Base-by-base conservation (phyloP, 345 rosid genomes). In the Balakata baccata region DNA sequence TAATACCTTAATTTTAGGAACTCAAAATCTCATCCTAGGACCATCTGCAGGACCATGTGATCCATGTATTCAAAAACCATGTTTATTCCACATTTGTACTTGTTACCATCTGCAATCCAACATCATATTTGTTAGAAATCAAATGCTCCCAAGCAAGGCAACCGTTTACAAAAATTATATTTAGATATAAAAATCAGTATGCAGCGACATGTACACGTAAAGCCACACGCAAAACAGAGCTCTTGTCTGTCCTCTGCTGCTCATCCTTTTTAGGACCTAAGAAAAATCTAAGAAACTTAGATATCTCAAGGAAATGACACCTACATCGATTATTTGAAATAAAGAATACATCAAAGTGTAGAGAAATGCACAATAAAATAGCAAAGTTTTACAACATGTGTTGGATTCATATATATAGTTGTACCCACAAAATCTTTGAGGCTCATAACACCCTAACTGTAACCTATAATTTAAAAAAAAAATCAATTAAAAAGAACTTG, bases 31-130 rank as follows among this genome's bases (percentile, higher is more conserved):
- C 83, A 90, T 81, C 80, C 97, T 97, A 75, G 97, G 95, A 80
- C 97, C 93, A 83, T 94, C 95, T 67, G 97, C 86, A 46, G 90
- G 95, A 52, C 98, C 97, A 38, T 97, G 81, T 92, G 97, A 81
- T 94, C 97, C 97, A 94, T 92, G 81, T 92, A 94, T 70, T 92
- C 98, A 75, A 92, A 94, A 58, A 94, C 98, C 98, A 94, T 92
- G 80, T 92, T 92, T 70, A 90, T 92, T 34, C 98, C 96, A 72
- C 98, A 93, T 78, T 88, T 94, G 80, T 92, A 92, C 83, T 94
- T 94, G 80, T 90, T 89, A 56, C 88, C 92, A 85, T 89, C 96
- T 92, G 81, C 57, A 87, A 65, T 16, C 47, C 43, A 63, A 47
- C 12, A n/a, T 7, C 69, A 49, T 18, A 12, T 14, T 25, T n/a